Base-by-base conservation (phyloP, 2,329 filamentous ascomycete genomes). In the Septoria linicola region DNA sequence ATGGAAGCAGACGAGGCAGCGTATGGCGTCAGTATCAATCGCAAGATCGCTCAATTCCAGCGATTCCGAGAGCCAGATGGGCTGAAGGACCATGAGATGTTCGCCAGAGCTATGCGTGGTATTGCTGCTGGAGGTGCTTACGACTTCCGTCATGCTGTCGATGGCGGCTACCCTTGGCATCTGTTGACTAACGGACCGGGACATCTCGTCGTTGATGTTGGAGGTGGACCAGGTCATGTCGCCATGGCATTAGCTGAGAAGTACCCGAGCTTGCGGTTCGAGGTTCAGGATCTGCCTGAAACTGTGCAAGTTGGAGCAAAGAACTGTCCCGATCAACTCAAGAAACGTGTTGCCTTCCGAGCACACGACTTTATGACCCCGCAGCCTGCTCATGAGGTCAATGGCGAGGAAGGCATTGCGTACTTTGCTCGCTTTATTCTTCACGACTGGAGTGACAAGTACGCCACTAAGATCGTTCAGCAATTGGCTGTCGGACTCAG, bases 381-480 rank as follows among this genome's bases (percentile, higher is more conserved):
- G 3, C 57, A 59, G 37, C 54, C 57, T 5, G 37, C 35, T 8
- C 53, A 55, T 34, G 25, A 36, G 32, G 51, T 54, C 4, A 1
- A 25, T 11, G 51, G 36, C 10, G 42, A 30, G 2, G 53, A 55
- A 27, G 49, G 49, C 11, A 56, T 53, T 19, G 50, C 36, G 4
- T 61, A 58, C 49, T 59, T 58, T 45, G 40, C 41, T 35, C 42
- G 59, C 17, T 62, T 58, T 34, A 60, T 60, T 31, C 37, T 62
- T 21, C 59, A 62, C 41, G 55, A 62, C 39, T 62, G 59, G 59
- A 51, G 43, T 20, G 55, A 60, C 53, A 60, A 62, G 31, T 62
- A 62, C 27, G 57, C 59, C 4, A 44, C 41, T 3, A 52, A 58
- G 45, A 62, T 62, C 37, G 21, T 62, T 20, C 45, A 60, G 21